phyloP scores from a whole-genome alignment of 2,329 filamentous ascomycete species.

The Acrocalymma vagum region DNA sequence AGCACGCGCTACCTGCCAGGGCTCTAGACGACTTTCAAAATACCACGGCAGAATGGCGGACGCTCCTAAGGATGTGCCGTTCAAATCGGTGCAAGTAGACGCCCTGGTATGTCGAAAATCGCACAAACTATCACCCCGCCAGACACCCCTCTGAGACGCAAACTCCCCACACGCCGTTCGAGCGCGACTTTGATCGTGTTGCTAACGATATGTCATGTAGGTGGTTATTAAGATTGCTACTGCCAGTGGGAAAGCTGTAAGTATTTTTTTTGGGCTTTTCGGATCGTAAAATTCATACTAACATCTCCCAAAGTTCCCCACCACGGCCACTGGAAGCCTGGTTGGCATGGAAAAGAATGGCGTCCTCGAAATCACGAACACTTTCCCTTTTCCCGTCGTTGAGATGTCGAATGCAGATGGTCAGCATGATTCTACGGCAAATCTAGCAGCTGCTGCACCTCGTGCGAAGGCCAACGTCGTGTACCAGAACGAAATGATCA shows the following conservation, averaged over 20 bases:
- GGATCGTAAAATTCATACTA: too few relatives aligned
- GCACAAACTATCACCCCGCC: constrained; percentile 41
- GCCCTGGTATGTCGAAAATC: constrained; percentile 75
- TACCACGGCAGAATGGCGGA: constrained; percentile 46
- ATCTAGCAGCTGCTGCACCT: constrained; percentile 84
- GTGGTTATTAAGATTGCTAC: constrained; percentile 99
- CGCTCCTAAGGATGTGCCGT: constrained; percentile 57
- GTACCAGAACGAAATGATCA: constrained; percentile 98
- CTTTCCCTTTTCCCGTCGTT: constrained; percentile 89
- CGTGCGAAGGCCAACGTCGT: constrained; percentile 87
- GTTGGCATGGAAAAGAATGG: constrained; percentile 91
- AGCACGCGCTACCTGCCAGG: too few relatives aligned
- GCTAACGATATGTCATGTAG: constrained; percentile 54
- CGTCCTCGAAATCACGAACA: constrained; percentile 89
- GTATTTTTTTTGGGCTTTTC: too few relatives aligned
- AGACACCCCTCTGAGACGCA: constrained; percentile 35
- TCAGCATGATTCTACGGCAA: constrained; percentile 48
- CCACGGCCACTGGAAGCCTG: constrained; percentile 85
- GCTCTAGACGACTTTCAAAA: too few relatives aligned
- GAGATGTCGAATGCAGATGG: constrained; percentile 69
- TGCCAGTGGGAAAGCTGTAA: constrained; percentile 85
- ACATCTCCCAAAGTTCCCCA: too few relatives aligned
- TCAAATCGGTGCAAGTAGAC: constrained; percentile 92
- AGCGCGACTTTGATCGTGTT: not conserved
- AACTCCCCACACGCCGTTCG: not conserved